Evolutionary conservation across 177 flowering plant genomes (phyloP), one percentile per base, ranked within the genome.

Genomic region (Vitis hybrid): DNA sequence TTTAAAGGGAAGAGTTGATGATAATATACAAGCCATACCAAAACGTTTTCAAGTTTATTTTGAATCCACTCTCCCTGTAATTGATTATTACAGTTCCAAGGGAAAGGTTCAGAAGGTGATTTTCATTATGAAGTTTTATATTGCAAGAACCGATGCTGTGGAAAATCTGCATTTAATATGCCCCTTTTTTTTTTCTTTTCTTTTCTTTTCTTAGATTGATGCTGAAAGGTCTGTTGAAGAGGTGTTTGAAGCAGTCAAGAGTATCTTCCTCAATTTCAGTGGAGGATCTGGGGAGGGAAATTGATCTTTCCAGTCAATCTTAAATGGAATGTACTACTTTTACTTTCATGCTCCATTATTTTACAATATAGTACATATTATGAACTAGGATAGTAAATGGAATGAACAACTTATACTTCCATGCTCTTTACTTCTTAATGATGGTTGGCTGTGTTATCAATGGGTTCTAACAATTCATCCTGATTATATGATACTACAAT

Each of bases 1-100:
- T 63, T 13, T 78, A 56, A 74, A 88, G 95, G 92, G 90, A 73
- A 74, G 92, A 76, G 87, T 70, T 58, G 96, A 91, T 78, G 96
- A 91, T 77, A 91, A 89, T 64, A 85, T 85, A 68, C 90, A 86
- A 8, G 84, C 89, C 10, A 86, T 88, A 57, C 70, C 76, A 79
- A 87, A 89, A 77, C 78, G 91, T 48, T 80, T 89, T 30, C 87
- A 84, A 61, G 94, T 90, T 52, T 90, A 70, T 54, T 21, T 78
- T 54, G 86, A 88, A 66, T 85, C 87, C 34, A 90, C 86, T 76
- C 70, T 88, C 9, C 91, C 92, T 3, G 91, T 90, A 59, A 73
- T 90, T 72, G 77, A 84, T 56, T 80, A 87, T 70, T 90, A 89
- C 66, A 56, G 65, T 11, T 60, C 82, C 2, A 86, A 80, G 67